Evolutionary conservation across 768 basidiomycete genomes (phyloP).

Genomic region (Gymnopilus dilepis): DNA sequence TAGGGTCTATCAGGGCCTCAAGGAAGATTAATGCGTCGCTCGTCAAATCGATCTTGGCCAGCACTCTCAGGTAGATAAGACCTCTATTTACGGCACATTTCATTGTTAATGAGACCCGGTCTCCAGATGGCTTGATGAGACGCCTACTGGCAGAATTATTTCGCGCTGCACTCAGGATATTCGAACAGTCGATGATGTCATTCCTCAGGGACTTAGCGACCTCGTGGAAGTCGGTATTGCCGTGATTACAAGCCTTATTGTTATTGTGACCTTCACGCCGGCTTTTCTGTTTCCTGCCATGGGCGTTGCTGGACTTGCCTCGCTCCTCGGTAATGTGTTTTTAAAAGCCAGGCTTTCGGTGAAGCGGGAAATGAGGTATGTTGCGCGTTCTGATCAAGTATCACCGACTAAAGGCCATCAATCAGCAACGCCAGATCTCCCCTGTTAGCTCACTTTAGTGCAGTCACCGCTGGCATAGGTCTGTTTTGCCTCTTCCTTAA

Average conservation of each 20-base stretch:
- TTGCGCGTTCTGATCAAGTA: too few relatives aligned
- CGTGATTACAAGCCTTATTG: conserved; percentile 44
- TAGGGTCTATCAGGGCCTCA: not conserved
- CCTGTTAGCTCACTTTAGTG: conserved; percentile 25
- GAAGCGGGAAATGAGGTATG: conserved; percentile 44
- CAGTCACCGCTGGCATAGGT: conserved; percentile 59
- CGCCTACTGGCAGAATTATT: conserved; percentile 22
- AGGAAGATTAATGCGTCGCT: not conserved
- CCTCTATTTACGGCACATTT: too few relatives aligned
- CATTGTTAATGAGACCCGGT: too few relatives aligned
- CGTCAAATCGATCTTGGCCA: conserved; percentile 13
- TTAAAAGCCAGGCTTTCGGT: conserved; percentile 48
- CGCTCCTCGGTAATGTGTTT: conserved; percentile 45
- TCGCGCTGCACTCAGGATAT: conserved; percentile 33
- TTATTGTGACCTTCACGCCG: conserved; percentile 47
- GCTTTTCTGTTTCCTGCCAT: conserved; percentile 48
- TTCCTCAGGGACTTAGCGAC: conserved; percentile 33
- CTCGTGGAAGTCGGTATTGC: conserved; percentile 34
- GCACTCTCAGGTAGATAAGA: conserved; percentile 20
- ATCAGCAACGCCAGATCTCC: conserved; percentile 27
- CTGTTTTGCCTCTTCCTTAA: conserved; percentile 19
- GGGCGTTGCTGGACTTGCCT: conserved; percentile 46
- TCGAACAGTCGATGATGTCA: conserved; percentile 49
- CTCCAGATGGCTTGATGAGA: conserved; percentile 41
- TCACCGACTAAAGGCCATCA: not conserved